Percentiles rank a stretch among this genome's conserved stretches.
Evolutionary conservation across 371 early-diverging fungal genomes (phyloP).

Genomic region (Lichtheimia ornata): DNA sequence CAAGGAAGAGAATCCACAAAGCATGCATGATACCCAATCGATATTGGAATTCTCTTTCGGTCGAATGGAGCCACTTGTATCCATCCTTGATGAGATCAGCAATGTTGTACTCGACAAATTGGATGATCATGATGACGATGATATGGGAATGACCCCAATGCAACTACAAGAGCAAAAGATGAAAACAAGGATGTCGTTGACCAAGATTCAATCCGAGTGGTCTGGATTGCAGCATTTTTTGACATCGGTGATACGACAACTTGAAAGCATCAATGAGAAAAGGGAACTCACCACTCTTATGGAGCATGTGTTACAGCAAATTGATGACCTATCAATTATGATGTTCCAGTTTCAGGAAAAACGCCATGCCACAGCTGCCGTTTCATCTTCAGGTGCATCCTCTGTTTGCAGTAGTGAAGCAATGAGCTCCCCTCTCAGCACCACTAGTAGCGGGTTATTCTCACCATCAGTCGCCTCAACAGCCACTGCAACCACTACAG

Average conservation of each 20-base stretch:
- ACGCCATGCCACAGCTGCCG: conserved; percentile 26
- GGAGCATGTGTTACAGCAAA: conserved; percentile 31
- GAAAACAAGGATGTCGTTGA: conserved; percentile 23
- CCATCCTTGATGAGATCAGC: conserved; percentile 45
- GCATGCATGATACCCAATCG: conserved; percentile 34
- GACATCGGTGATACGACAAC: conserved; percentile 34
- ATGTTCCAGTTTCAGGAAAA: conserved; percentile 51
- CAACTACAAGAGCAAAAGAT: conserved; percentile 11
- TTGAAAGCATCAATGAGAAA: conserved; percentile 22
- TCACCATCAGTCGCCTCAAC: conserved; percentile 14
- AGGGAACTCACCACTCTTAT: conserved; percentile 23
- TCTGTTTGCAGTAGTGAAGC: not conserved
- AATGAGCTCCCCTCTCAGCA: conserved; percentile 16
- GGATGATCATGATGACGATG: conserved; percentile 26
- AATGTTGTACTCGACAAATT: conserved; percentile 39
- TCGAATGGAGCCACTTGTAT: conserved; percentile 53
- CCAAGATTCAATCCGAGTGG: conserved; percentile 52
- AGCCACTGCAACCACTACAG: conserved; percentile 9
- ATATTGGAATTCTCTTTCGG: conserved; percentile 40
- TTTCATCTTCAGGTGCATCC: conserved; percentile 20
- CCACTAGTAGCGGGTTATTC: conserved; percentile 12
- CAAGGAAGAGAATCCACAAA: conserved; percentile 31
- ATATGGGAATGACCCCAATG: not conserved
- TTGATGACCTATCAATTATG: conserved; percentile 41
- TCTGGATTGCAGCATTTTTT: conserved; percentile 47